Conservation (phyloP, 441 rosid genomes). For the Biscutella laevigata region DNA sequence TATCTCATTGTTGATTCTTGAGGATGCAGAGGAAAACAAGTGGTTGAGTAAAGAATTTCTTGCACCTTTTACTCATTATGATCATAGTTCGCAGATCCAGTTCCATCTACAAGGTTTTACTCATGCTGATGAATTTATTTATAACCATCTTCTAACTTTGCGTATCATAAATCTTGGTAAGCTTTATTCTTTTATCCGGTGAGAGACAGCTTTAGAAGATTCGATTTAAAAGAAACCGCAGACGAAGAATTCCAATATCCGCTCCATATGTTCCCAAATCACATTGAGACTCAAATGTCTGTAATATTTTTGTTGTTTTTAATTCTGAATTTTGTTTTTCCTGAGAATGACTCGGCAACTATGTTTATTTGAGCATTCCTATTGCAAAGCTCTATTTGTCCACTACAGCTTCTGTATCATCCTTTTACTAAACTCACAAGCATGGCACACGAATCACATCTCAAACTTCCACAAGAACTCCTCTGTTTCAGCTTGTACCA, state of each 20-base stretch:
- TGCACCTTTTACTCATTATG: background rate
- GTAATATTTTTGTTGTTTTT: background rate
- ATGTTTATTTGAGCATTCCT: too few species aligned
- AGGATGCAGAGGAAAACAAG: background rate
- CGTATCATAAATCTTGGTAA: background rate
- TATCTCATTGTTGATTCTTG: background rate
- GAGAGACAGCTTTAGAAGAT: background rate
- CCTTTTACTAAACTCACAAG: too few species aligned
- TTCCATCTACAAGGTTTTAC: background rate
- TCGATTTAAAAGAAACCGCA: background rate
- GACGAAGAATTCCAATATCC: background rate
- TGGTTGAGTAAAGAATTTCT: background rate
- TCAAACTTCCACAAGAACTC: too few species aligned
- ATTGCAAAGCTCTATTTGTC: too few species aligned
- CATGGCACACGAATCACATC: too few species aligned
- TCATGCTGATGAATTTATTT: too few species aligned
- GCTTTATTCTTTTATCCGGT: background rate
- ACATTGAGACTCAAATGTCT: background rate
- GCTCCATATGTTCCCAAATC: background rate
- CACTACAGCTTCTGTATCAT: too few species aligned
- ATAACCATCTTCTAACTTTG: too few species aligned
- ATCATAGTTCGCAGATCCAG: fast-evolving
- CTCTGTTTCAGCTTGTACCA: too few species aligned
- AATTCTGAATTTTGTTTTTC: background rate
- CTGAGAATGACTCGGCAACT: too few species aligned